phyloP scores from a whole-genome alignment of 768 basidiomycete species.

The Tulasnella calospora region DNA sequence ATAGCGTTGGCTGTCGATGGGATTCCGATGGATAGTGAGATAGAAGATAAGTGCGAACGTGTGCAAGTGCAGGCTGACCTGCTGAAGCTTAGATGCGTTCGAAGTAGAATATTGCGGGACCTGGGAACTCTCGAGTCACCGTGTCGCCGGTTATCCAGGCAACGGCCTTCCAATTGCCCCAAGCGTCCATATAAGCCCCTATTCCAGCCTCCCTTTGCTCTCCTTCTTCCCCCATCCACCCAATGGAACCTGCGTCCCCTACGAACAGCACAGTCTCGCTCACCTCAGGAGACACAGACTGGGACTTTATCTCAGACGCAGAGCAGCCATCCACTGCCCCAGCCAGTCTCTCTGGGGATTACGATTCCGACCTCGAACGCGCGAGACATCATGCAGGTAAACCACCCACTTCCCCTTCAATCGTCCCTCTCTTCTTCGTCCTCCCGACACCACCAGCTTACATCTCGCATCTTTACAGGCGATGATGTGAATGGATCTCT shows the following conservation, averaged over 20 bases:
- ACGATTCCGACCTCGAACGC: conserved; percentile 21
- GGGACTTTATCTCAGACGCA: conserved; percentile 23
- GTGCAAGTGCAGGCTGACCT: not conserved
- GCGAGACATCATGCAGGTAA: conserved; percentile 9
- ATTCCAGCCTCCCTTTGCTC: no score
- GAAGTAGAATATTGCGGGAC: not conserved
- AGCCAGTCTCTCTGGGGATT: conserved; percentile 8
- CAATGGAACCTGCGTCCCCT: conserved; percentile 22
- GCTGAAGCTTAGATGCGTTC: not conserved
- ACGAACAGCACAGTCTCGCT: conserved; percentile 18
- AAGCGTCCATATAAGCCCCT: conserved; percentile 10
- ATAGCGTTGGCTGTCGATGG: not conserved
- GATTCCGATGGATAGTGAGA: not conserved
- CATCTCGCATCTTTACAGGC: not conserved
- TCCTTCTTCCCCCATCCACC: not conserved
- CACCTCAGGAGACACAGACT: conserved; percentile 13
- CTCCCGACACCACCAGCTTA: not conserved
- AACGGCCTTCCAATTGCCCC: not conserved
- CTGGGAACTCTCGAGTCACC: conserved; percentile 15
- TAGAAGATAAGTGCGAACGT: not conserved
- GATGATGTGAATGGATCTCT: conserved; percentile 12
- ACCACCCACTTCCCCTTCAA: not conserved
- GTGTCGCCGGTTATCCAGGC: not conserved
- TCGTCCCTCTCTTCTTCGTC: not conserved
- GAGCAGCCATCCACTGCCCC: conserved; percentile 4